These are phyloP conservation scores for Plectosphaerella plurivora DNA, from an alignment of 2,329 filamentous ascomycete species.

Conservation along the genomic window DNA sequence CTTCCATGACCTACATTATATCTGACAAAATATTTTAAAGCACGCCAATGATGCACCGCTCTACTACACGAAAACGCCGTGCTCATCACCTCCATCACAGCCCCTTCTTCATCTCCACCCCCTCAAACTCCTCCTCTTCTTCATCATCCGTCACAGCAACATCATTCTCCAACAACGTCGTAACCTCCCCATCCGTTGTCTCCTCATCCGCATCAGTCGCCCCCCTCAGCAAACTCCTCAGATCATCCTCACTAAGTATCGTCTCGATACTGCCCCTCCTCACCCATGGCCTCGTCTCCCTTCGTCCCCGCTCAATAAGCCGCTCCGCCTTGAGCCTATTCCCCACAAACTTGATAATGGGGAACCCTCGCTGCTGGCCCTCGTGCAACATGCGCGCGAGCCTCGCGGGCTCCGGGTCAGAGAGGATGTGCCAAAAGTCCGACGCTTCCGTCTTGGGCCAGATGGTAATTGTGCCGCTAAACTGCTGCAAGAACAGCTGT, in stretches of 20 bases:
- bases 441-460: constrained; percentile 79
- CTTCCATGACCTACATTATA: no score
- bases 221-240: constrained; percentile 39
- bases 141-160: constrained; percentile 20
- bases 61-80: no score
- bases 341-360: constrained; percentile 84
- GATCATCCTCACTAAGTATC: constrained; percentile 57
- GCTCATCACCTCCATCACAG: no score
- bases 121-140: constrained; percentile 6
- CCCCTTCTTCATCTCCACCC: no score
- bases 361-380: constrained; percentile 84
- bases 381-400: constrained; percentile 86
- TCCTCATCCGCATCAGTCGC: constrained; percentile 12
- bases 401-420: constrained; percentile 71
- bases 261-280: constrained; percentile 52
- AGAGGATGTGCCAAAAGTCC: constrained; percentile 83
- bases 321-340: constrained; percentile 85
- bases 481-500: constrained; percentile 92
- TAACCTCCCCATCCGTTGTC: constrained; percentile 18
- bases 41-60: no score
- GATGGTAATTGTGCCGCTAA: constrained; percentile 91
- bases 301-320: constrained; percentile 53
- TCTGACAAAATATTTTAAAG: no score
- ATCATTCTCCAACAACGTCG: constrained; percentile 29
- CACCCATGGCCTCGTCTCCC: constrained; percentile 44